phyloP scores from a whole-genome alignment of 495 filamentous ascomycete species.

The Penicillium daleae region DNA sequence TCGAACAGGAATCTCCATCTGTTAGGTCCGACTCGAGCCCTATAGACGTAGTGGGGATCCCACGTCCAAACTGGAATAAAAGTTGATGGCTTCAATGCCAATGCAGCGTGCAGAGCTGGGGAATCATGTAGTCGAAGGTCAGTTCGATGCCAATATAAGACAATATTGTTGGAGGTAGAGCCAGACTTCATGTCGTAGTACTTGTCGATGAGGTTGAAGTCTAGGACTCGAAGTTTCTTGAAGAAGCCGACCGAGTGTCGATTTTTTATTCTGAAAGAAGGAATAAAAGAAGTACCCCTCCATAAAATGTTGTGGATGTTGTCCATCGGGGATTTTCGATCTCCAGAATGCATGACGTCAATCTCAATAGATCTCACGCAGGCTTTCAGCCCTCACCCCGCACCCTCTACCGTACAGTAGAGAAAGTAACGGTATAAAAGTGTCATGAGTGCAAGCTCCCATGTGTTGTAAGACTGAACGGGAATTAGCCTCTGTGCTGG shows the following conservation, averaged over 20 bases:
- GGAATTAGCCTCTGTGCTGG: not conserved
- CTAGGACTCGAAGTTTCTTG: not conserved
- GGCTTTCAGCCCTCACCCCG: not conserved
- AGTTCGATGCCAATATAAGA: conserved; percentile 78
- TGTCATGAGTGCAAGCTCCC: not conserved
- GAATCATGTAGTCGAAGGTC: conserved; percentile 75
- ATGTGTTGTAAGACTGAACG: not conserved
- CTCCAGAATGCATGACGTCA: conserved; percentile 19
- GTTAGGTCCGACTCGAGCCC: conserved; percentile 64
- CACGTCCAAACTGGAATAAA: conserved; percentile 72
- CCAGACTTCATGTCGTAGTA: conserved; percentile 8
- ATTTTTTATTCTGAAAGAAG: not conserved
- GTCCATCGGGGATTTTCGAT: not conserved
- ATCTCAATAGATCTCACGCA: conserved; percentile 6
- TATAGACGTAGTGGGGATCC: conserved; percentile 76
- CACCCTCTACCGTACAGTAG: not conserved
- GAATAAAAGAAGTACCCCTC: not conserved
- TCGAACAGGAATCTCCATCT: conserved; percentile 72
- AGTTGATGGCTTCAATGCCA: conserved; percentile 61
- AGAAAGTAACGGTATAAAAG: not conserved
- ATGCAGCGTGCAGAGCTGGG: conserved; percentile 65
- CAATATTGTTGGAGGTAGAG: conserved; percentile 42
- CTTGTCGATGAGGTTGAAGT: not conserved
- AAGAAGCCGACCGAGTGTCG: not conserved
- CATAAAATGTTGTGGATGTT: not conserved